Evolutionary conservation across 1,284 basidiomycete species (phyloP), one percentile per base, ranked within the genome.

Genomic region (Austroboletus niveus): DNA sequence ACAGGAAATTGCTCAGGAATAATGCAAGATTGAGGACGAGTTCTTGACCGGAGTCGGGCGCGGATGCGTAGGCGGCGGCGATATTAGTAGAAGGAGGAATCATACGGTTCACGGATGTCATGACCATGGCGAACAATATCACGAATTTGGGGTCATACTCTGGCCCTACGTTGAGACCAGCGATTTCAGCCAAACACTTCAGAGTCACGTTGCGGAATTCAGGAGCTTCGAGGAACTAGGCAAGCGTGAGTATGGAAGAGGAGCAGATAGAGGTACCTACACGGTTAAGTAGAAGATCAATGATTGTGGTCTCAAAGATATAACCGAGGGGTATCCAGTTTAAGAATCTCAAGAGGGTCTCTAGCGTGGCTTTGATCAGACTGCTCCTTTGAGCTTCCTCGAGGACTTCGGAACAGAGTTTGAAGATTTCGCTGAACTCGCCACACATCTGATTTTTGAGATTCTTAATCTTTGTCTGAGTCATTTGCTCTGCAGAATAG

Each of bases 291-390:
- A 99, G 79, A 53, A 93, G 81, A 74, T 99, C 97, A 61, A 99
- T 98, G 64, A 99, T 90, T 46, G 90, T 92, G 1, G 97, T 99
- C 76, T 99, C 97, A 61, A 99, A 99, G 62, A 99, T 98, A 72
- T 96, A 99, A 27, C 96, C 97, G 42, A 99, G 77, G 45, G 97
- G 97, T 66, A 99, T 99, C 97, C 97, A 99, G 73, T 98, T 98
- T 63, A 99, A 76, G 81, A 99, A 99, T 53, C 94, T 81, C 54
- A 99, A 79, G 40, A 99, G 80, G 1, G 97, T 99, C 72, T 99
- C 96, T 57, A 99, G 78, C 4, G 97, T 99, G 9, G 92, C 92
- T 72, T 85, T 94, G 76, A 99, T 96, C 53, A 99, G 75, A 30
- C 92, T 94, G 3, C 94, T 86, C 76, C 98, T 99, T 67, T 94